phyloP scores from a whole-genome alignment of 2,329 filamentous ascomycete genomes.

The Ophiosphaerella korrae region DNA sequence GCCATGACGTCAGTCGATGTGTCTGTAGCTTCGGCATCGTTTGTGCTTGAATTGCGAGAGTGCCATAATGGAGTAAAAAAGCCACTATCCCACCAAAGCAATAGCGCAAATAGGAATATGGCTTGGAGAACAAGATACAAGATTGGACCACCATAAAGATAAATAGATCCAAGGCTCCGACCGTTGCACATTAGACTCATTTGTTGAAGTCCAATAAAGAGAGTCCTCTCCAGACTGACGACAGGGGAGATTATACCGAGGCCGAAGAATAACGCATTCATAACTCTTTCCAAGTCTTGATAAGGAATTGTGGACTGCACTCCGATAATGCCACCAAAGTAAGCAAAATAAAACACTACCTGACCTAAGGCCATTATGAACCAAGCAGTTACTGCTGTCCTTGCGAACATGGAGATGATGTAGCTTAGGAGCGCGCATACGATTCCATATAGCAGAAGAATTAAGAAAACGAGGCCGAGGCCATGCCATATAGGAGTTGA shows the following conservation, averaged over 20 bases:
- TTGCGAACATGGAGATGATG: constrained; percentile 76
- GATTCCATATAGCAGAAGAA: constrained; percentile 79
- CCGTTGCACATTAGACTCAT: constrained; percentile 76
- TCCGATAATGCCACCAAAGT: constrained; percentile 43
- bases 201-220: constrained; percentile 46
- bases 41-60: constrained; percentile 43
- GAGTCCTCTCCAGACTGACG: constrained; percentile 22
- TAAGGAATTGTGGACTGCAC: constrained; percentile 24
- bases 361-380: constrained; percentile 71
- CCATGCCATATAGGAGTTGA: constrained; percentile 68
- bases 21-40: constrained; percentile 59
- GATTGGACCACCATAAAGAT: constrained; percentile 80
- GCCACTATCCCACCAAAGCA: constrained; percentile 57
- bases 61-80: constrained; percentile 55
- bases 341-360: constrained; percentile 56
- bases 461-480: constrained; percentile 76
- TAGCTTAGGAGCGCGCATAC: constrained; percentile 77
- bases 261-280: constrained; percentile 30
- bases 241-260: constrained; percentile 29
- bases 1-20: constrained; percentile 60
- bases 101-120: constrained; percentile 68
- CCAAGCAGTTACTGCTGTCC: constrained; percentile 74
- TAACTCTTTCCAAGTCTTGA: constrained; percentile 17
- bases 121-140: constrained; percentile 78
- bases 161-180: constrained; percentile 64